phyloP scores from a whole-genome alignment of 2,329 filamentous ascomycete genomes.

The Aureobasidium sp. region DNA sequence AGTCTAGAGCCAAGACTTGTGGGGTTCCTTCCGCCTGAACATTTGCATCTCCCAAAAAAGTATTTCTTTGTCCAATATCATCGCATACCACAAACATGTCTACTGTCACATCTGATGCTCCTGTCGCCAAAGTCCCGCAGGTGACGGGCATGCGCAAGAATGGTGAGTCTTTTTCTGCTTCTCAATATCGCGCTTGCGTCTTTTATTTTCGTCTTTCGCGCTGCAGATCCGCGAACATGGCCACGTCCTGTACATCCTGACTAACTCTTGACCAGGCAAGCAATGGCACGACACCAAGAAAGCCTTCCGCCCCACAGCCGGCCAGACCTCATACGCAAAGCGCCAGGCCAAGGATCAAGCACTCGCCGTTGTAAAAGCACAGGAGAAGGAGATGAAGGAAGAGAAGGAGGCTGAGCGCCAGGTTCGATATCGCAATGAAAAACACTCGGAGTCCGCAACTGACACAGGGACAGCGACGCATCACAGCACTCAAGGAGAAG shows the following conservation, averaged over 20 bases:
- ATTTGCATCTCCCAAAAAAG: conserved; percentile 5
- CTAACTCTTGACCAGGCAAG: conserved; percentile 58
- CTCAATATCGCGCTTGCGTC: background rate
- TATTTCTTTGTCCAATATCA: background rate
- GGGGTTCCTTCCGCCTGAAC: background rate
- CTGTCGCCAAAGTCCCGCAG: conserved; percentile 28
- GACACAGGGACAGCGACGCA: conserved; percentile 52
- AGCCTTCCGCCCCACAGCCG: conserved; percentile 74
- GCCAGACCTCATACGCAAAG: conserved; percentile 71
- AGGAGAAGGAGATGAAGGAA: conserved; percentile 91
- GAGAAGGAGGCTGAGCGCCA: conserved; percentile 87
- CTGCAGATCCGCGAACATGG: background rate
- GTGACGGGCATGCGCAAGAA: conserved; percentile 68
- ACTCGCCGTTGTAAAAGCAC: conserved; percentile 73
- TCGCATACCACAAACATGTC: conserved; percentile 37
- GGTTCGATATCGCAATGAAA: conserved; percentile 43
- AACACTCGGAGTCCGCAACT: conserved; percentile 6
- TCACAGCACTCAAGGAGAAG: conserved; percentile 76
- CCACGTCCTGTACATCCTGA: background rate
- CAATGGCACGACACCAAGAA: conserved; percentile 84
- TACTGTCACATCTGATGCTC: conserved; percentile 28
- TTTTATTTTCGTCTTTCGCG: background rate
- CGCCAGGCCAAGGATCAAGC: conserved; percentile 63
- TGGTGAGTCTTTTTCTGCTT: conserved; percentile 47
- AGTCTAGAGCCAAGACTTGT: conserved; percentile 3